Evolutionary conservation across 305 asterid species (phyloP).

Genomic region (Plantago lanceolata): DNA sequence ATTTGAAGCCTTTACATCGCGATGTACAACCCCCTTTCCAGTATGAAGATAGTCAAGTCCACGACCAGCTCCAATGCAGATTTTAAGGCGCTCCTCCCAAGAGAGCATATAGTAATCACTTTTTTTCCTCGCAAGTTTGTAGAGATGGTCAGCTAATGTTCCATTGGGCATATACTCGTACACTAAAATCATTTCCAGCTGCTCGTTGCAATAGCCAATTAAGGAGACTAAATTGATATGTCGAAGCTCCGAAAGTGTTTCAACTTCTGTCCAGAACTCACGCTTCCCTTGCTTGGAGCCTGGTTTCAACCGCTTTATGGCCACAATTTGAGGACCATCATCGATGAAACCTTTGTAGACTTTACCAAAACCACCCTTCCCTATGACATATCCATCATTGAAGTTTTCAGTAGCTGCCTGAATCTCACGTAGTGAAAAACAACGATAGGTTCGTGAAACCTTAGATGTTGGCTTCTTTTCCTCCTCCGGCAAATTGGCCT

Average conservation of each 20-base stretch:
- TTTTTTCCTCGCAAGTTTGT: constrained; percentile 27
- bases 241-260: constrained; percentile 37
- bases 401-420: constrained; percentile 32
- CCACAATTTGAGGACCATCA: constrained; percentile 25
- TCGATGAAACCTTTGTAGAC: constrained; percentile 37
- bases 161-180: constrained; percentile 36
- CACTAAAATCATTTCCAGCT: constrained; percentile 34
- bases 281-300: constrained; percentile 38
- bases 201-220: constrained; percentile 39
- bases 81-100: constrained; percentile 47
- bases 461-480: constrained; percentile 24
- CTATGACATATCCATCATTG: constrained; percentile 23
- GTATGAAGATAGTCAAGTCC: constrained; percentile 55
- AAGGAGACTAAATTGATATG: constrained; percentile 40
- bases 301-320: constrained; percentile 32
- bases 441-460: constrained; percentile 25
- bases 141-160: constrained; percentile 37
- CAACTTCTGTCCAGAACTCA: constrained; percentile 40
- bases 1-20: constrained; percentile 47
- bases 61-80: constrained; percentile 55
- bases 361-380: constrained; percentile 41
- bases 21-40: constrained; percentile 42
- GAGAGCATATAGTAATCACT: constrained; percentile 26
- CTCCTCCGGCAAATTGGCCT: constrained; percentile 25
- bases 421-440: constrained; percentile 35